These are phyloP conservation scores for Glaciozyma martinii DNA, from an alignment of 768 basidiomycete species.

Conservation along the genomic window DNA sequence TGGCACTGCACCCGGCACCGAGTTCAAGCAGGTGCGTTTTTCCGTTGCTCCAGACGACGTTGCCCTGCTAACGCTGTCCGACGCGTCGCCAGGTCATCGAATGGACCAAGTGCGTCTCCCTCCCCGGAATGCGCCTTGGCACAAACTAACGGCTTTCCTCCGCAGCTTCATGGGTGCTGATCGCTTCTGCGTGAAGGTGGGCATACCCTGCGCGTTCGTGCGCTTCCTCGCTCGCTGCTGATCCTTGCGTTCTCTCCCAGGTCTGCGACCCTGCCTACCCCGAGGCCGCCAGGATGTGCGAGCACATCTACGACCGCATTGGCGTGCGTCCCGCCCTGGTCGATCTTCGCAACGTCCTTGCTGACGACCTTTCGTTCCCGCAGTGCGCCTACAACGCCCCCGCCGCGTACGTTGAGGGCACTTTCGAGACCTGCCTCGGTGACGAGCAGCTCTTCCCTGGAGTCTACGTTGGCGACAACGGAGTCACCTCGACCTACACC, in stretches of 20 bases:
- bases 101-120: conserved; percentile 53
- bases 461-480: conserved; percentile 15
- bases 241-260: too few relatives aligned
- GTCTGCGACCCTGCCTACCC: too few relatives aligned
- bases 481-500: conserved; percentile 14
- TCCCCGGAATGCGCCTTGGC: background rate
- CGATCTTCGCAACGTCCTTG: background rate
- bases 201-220: conserved; percentile 66
- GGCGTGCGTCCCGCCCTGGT: background rate
- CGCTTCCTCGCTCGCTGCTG: conserved; percentile 43
- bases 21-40: too few relatives aligned
- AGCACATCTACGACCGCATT: conserved; percentile 50
- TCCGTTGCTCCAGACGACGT: too few relatives aligned
- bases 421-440: conserved; percentile 58
- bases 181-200: background rate
- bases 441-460: conserved; percentile 53
- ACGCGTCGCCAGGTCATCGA: conserved; percentile 51
- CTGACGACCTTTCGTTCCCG: conserved; percentile 49
- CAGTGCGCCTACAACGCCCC: conserved; percentile 69
- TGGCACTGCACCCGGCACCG: conserved; percentile 41
- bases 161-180: conserved; percentile 59
- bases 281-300: conserved; percentile 42
- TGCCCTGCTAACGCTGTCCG: too few relatives aligned
- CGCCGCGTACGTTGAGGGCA: conserved; percentile 50
- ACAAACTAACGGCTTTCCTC: conserved; percentile 25